Conservation (phyloP, 2,329 filamentous ascomycete species). For the Fusarium pilosicola region DNA sequence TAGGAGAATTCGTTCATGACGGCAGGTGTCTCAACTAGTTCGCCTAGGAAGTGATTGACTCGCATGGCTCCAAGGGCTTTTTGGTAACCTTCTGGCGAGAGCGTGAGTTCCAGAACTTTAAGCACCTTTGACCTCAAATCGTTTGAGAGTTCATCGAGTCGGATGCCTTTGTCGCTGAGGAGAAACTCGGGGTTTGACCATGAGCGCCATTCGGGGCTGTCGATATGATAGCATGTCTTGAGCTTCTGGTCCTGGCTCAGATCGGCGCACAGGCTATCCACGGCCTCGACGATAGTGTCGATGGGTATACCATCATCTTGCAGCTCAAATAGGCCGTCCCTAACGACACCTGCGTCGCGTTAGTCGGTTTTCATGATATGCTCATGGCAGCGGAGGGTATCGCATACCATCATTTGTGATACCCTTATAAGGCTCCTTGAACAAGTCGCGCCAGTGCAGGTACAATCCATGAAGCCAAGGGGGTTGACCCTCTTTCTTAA, state of each 20-base stretch:
- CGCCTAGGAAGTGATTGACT: conserved; percentile 79
- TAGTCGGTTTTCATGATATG: accelerated
- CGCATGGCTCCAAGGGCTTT: conserved; percentile 77
- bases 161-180: conserved; percentile 73
- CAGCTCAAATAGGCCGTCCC: conserved; percentile 63
- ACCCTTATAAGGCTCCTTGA: conserved; percentile 75
- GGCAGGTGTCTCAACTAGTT: conserved; percentile 67
- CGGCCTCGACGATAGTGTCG: conserved; percentile 62
- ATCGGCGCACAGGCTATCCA: conserved; percentile 42
- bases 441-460: conserved; percentile 65
- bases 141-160: conserved; percentile 67
- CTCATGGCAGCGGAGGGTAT: accelerated
- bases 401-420: conserved; percentile 72
- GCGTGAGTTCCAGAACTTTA: conserved; percentile 52
- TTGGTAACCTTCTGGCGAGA: conserved; percentile 76
- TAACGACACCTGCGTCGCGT: conserved; percentile 43
- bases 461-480: conserved; percentile 74
- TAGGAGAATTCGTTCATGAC: conserved; percentile 82
- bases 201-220: conserved; percentile 77
- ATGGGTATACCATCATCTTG: conserved; percentile 74
- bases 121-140: neutral
- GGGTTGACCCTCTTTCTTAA: conserved; percentile 67
- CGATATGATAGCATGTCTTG: conserved; percentile 62
- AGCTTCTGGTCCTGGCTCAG: neutral
- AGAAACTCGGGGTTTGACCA: conserved; percentile 80